phyloP scores from a whole-genome alignment of 176 grass and related monocot genomes.

The Carex scoparia region DNA sequence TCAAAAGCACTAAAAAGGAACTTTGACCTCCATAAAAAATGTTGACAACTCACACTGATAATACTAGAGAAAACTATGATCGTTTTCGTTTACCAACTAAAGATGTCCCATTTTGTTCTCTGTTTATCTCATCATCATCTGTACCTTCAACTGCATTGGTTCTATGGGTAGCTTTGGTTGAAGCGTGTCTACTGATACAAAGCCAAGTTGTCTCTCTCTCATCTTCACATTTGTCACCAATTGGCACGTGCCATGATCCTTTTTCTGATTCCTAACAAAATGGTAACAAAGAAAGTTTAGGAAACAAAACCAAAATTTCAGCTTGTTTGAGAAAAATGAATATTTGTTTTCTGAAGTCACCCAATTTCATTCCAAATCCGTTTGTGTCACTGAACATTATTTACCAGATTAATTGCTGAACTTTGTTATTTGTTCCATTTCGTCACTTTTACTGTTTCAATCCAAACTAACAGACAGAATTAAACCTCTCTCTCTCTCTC shows the following conservation, averaged over 20 bases:
- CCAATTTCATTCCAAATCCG: no score
- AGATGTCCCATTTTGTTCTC: constrained; percentile 11
- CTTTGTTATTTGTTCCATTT: no score
- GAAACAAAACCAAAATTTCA: not conserved
- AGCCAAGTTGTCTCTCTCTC: constrained; percentile 66
- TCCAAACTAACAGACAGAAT: no score
- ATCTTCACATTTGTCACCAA: constrained; percentile 56
- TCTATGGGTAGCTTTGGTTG: constrained; percentile 12
- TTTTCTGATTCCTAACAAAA: constrained; percentile 52
- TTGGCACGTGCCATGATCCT: constrained; percentile 81
- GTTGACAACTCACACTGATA: not conserved
- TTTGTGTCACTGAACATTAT: no score
- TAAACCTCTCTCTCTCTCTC: no score
- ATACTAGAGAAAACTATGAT: constrained; percentile 25
- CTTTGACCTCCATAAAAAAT: not conserved
- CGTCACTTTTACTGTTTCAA: no score
- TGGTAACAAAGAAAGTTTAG: not conserved
- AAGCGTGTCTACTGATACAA: constrained; percentile 53
- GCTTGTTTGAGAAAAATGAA: not conserved
- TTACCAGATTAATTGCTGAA: no score
- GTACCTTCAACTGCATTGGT: constrained; percentile 1
- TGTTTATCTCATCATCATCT: not conserved
- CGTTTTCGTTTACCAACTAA: constrained; percentile 71
- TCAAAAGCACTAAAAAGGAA: not conserved
- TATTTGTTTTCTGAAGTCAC: no score